Conservation (phyloP, 495 filamentous ascomycete species). For the Bacidia gigantensis region DNA sequence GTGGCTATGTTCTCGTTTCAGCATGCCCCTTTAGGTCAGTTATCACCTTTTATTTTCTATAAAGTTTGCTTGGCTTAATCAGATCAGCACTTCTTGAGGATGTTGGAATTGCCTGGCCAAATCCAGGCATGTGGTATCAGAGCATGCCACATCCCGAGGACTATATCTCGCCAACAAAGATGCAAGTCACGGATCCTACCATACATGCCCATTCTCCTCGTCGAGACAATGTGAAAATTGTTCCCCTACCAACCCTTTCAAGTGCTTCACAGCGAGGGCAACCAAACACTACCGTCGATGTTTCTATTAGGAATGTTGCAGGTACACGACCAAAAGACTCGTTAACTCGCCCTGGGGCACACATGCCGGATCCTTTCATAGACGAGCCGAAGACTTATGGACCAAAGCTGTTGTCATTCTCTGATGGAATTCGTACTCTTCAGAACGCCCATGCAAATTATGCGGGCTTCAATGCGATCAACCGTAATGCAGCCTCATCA, state of each 20-base stretch:
- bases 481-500: constrained; percentile 17
- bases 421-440: neutral
- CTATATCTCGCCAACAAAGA: constrained; percentile 19
- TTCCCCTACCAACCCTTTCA: constrained; percentile 6
- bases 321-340: too few species aligned
- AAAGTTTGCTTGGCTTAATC: constrained; percentile 13
- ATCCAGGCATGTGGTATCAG: constrained; percentile 56
- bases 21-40: constrained; percentile 65
- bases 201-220: constrained; percentile 39
- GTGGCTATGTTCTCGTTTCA: constrained; percentile 72
- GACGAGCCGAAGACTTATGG: constrained; percentile 1
- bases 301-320: too few species aligned
- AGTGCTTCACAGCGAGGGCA: too few species aligned
- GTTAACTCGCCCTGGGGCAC: too few species aligned
- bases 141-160: constrained; percentile 28
- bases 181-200: constrained; percentile 25
- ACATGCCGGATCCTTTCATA: constrained; percentile 27
- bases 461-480: neutral
- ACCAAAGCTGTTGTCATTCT: neutral
- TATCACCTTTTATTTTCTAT: neutral
- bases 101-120: constrained; percentile 73
- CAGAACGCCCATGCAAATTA: neutral
- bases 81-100: constrained; percentile 54
- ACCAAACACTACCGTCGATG: too few species aligned
- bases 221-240: constrained; percentile 14